A percentile compares a stretch with the other conserved stretches of the same genome.
Conservation (phyloP, 148 eudicot genomes). For the Chenopodium formosanum region DNA sequence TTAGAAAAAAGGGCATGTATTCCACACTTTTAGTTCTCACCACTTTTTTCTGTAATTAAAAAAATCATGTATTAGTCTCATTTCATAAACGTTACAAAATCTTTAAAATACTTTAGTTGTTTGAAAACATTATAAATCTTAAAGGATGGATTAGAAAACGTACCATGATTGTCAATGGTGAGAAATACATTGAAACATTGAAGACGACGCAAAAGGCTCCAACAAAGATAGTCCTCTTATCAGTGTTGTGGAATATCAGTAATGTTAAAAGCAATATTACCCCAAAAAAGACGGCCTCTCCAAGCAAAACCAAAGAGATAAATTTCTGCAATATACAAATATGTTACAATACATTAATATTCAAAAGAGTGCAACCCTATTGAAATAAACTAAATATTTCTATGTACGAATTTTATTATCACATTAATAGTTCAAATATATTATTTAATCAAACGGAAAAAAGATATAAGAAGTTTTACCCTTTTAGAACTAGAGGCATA, state of each 20-base stretch:
- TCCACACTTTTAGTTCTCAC: conserved; percentile 76
- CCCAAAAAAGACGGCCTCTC: conserved; percentile 38
- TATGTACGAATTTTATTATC: too few species aligned
- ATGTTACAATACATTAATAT: too few species aligned
- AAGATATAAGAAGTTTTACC: conserved; percentile 23
- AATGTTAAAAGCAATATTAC: conserved; percentile 35
- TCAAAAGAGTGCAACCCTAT: too few species aligned
- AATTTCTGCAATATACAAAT: conserved; percentile 36
- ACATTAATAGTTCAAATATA: too few species aligned
- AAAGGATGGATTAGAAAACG: neutral
- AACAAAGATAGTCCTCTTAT: conserved; percentile 45
- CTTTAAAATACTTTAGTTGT: too few species aligned
- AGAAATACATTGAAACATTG: conserved; percentile 57
- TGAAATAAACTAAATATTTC: too few species aligned
- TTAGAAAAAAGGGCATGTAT: conserved; percentile 76
- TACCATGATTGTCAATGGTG: conserved; percentile 83
- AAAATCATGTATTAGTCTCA: too few species aligned
- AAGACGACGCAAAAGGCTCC: conserved; percentile 60
- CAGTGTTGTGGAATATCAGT: conserved; percentile 33
- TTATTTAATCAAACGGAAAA: too few species aligned
- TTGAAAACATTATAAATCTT: too few species aligned
- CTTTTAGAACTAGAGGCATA: conserved; percentile 42
- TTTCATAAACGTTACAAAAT: too few species aligned
- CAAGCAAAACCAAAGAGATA: conserved; percentile 27
- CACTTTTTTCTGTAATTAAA: conserved; percentile 42